Base-by-base conservation (phyloP, 192 early-diverging fungal genomes). In the Lobosporangium transversale region DNA sequence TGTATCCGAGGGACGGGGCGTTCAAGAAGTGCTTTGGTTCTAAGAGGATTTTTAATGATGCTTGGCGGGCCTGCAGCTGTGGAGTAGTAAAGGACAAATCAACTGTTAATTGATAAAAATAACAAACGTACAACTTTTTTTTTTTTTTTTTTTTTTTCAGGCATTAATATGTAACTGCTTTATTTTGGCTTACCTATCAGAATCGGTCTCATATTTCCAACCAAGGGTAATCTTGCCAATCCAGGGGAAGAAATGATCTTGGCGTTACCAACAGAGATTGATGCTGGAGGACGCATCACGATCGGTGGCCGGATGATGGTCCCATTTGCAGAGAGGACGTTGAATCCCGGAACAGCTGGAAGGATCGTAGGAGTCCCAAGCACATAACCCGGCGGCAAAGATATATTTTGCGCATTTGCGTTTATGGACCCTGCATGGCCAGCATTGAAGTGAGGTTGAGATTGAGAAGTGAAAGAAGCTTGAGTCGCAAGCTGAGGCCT, bases 1-100 rank as follows among this genome's bases (percentile, higher is more conserved):
- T 54, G 11, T 14, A 70, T 70, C 7, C 52, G 53, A 31, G 68
- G 68, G 21, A 70, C 68, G 5, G 68, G 68, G 18, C 68, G 58
- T 37, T 70, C 68, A 20, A 70, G 42, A 29, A 70, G 53, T 21
- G 43, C n/a, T 24, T 70, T 70, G 0, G 60, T 62, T 30, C 53
- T 44, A 18, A 31, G 12, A 1, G 68, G 68, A 11, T 70, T 71
- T 37, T 71, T 71, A 45, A 63, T 58, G 31, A 63, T 71, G 43
- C 48, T 71, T 2, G 69, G 61, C 0, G 59, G 59, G 29, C 69
- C 59, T 24, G 69, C 69, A 29, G 60, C 59, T 71, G 24, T 49
- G 29, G n/a, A 52, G 48, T 31, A 7, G 20, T 0, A 42, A 44
- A 10, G 24, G 20, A 21, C 43, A 45, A 1, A 33, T 32, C 11